A percentile compares a stretch with the other conserved stretches of the same genome.
phyloP scores from a whole-genome alignment of 352 stramenopile genomes.

The Elongisporangium undulatum region DNA sequence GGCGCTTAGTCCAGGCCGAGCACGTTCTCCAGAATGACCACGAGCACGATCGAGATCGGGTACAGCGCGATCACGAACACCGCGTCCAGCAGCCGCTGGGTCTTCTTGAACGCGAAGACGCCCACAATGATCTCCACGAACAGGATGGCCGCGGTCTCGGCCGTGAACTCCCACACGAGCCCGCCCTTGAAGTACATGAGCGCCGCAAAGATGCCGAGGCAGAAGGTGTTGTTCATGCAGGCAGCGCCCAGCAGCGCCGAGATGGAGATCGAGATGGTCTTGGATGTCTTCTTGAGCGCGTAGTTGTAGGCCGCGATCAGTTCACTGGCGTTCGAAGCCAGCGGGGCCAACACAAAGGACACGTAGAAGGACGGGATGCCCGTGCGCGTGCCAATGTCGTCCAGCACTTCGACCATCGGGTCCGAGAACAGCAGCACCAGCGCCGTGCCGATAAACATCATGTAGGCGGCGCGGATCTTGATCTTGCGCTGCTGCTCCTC shows the following conservation, averaged over 20 bases:
- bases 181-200: constrained; percentile 89
- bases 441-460: constrained; percentile 88
- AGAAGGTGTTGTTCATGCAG: constrained; percentile 98
- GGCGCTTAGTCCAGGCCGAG: constrained; percentile 73
- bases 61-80: constrained; percentile 84
- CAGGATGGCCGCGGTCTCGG: constrained; percentile 93
- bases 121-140: constrained; percentile 86
- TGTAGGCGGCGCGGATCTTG: constrained; percentile 82
- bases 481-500: constrained; percentile 91
- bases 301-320: constrained; percentile 95
- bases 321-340: constrained; percentile 95
- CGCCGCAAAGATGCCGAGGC: constrained; percentile 93
- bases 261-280: constrained; percentile 92
- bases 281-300: constrained; percentile 92
- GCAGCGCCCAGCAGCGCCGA: constrained; percentile 87
- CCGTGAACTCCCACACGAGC: constrained; percentile 94
- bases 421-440: constrained; percentile 92
- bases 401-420: constrained; percentile 95
- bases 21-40: constrained; percentile 82
- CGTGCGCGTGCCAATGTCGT: constrained; percentile 80
- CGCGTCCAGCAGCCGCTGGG: constrained; percentile 58
- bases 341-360: constrained; percentile 90
- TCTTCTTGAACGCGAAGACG: constrained; percentile 49
- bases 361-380: constrained; percentile 93
- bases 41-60: constrained; percentile 84